A percentile compares a stretch with the other conserved stretches of the same genome.
These are phyloP conservation scores for Jamesozyma lodderae DNA, from an alignment of 805 yeast genomes.

Conservation along the genomic window DNA sequence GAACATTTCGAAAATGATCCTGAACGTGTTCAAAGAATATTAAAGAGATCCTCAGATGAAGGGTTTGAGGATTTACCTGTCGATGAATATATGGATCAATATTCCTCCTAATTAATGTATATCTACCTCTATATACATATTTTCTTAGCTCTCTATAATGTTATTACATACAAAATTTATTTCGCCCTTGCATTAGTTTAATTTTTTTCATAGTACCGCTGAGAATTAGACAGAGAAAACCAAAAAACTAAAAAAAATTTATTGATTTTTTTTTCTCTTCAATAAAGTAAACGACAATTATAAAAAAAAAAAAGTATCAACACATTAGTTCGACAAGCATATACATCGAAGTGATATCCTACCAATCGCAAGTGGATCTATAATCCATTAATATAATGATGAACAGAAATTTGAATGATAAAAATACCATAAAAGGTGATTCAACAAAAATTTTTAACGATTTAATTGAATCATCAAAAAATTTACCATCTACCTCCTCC, in stretches of 20 bases:
- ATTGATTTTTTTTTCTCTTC: no score
- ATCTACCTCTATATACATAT: background rate
- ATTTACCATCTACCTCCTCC: constrained; percentile 55
- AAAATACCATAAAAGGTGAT: background rate
- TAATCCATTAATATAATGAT: no score
- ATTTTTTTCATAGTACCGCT: no score
- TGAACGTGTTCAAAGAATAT: constrained; percentile 32
- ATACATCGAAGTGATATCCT: no score
- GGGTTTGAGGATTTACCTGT: constrained; percentile 36
- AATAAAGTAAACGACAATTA: no score
- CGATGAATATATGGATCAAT: constrained; percentile 40
- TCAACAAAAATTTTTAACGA: constrained; percentile 43
- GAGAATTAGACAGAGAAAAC: no score
- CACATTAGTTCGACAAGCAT: no score
- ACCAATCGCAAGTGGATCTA: no score
- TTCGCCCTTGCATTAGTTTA: no score
- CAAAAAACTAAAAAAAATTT: no score
- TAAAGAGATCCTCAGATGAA: constrained; percentile 28
- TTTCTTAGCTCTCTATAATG: background rate
- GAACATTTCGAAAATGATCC: constrained; percentile 34
- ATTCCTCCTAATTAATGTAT: background rate
- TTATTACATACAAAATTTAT: background rate
- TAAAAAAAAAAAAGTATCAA: no score
- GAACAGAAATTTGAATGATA: no score
- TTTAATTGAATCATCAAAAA: constrained; percentile 65